Evolutionary conservation across 495 filamentous ascomycete genomes (phyloP), one percentile per base, ranked within the genome.

Genomic region (Rusavskia elegans): DNA sequence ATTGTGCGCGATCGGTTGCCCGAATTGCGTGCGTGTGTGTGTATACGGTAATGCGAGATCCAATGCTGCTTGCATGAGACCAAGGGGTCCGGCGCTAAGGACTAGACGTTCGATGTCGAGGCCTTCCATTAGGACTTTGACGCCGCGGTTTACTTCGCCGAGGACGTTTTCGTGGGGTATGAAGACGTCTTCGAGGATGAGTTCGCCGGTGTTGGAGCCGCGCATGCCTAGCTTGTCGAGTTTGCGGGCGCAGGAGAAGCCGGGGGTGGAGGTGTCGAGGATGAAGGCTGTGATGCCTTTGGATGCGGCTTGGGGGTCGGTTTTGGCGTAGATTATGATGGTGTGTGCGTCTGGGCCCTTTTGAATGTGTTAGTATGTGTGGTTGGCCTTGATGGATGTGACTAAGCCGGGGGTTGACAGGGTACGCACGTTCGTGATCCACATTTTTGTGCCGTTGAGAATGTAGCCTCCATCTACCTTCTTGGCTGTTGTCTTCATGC

Each of bases 151-250:
- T 27, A 93, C 60, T 42, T 77, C 65, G 13, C 93, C 92, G 4
- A 98, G 78, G 0, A 95, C 68, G 60, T 95, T 86, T 53, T 82
- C 79, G 13, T 68, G 64, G 2, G 93, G 90, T 11, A 98, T 87
- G 61, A 95, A 96, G 37, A 97, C 88, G 59, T 85, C 75, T 20
- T 95, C 88, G 59, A 98, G 95, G 46, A 93, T 71, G 13, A 98
- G 74, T 67, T 98, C 92, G 58, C 92, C 93, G 6, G 93, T 97
- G 67, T 98, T 97, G 37, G 82, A 88, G 49, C 92, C 92, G 25
- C 92, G 82, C 92, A 98, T 98, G 51, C 92, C 92, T 56, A 98
- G 83, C 69, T 98, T 98, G 68, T 98, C 93, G 9, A 98, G 79
- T 68, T 97, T 98, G 35, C 87, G 79, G 21, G 87, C 78, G 61